A percentile compares a stretch with the other conserved stretches of the same genome.
phyloP scores from a whole-genome alignment of 2,329 filamentous ascomycete species.

The Immersiporthe knoxdaviesiana region DNA sequence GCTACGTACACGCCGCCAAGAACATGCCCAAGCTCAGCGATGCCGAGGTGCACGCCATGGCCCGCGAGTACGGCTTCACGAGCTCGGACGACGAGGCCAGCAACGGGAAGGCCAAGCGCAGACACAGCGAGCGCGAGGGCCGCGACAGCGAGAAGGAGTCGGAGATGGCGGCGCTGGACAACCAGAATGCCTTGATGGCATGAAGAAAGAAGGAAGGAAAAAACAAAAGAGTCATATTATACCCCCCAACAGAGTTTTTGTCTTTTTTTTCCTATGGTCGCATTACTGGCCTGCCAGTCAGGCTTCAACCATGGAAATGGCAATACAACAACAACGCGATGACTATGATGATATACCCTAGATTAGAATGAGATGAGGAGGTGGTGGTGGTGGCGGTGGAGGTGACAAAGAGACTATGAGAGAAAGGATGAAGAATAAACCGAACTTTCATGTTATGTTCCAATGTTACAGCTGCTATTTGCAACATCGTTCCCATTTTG shows the following conservation, averaged over 20 bases:
- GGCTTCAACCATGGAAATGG: not conserved
- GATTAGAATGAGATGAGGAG: not conserved
- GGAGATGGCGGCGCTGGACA: conserved; percentile 8
- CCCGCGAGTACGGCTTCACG: conserved; percentile 26
- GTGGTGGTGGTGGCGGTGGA: too few relatives aligned
- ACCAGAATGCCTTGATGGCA: conserved; percentile 27
- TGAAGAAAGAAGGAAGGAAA: too few relatives aligned
- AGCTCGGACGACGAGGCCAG: conserved; percentile 27
- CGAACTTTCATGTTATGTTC: not conserved
- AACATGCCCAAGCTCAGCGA: conserved; percentile 24
- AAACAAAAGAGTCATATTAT: not conserved
- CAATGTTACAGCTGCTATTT: too few relatives aligned
- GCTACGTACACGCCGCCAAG: conserved; percentile 26
- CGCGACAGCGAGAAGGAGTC: conserved; percentile 22
- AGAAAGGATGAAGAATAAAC: not conserved
- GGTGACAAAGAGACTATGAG: not conserved
- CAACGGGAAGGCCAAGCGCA: conserved; percentile 8
- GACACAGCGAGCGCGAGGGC: conserved; percentile 19
- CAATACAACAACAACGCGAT: not conserved
- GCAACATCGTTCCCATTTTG: too few relatives aligned
- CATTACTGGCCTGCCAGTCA: not conserved
- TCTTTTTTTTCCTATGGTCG: not conserved
- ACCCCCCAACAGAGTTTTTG: too few relatives aligned
- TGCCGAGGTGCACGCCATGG: conserved; percentile 26
- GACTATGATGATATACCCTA: not conserved